Conservation (phyloP, 192 early-diverging fungal species). For the Pilaira anomala region DNA sequence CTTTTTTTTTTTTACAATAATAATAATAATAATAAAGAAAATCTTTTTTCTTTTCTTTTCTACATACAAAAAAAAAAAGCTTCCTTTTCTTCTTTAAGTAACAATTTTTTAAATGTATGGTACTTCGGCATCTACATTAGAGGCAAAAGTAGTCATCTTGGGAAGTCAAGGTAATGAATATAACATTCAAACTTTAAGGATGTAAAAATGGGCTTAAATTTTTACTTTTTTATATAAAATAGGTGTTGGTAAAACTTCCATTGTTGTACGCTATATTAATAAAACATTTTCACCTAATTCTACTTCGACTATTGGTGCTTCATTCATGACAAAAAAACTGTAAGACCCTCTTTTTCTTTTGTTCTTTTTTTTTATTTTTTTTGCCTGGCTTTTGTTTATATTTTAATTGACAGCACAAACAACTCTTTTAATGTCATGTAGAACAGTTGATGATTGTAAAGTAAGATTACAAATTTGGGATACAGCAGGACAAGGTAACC, state of each 20-base stretch:
- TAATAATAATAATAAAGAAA: not conserved
- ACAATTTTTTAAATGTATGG: slow-evolving; percentile 4
- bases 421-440: slow-evolving; percentile 25
- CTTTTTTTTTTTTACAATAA: not conserved
- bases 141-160: slow-evolving; percentile 74
- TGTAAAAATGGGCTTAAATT: not conserved
- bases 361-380: not conserved
- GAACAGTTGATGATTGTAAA: slow-evolving; percentile 68
- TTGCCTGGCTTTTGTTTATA: not conserved
- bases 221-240: slow-evolving; percentile 11
- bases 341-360: slow-evolving; percentile 29
- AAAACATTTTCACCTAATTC: slow-evolving; percentile 74
- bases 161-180: slow-evolving; percentile 60
- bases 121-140: slow-evolving; percentile 46
- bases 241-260: slow-evolving; percentile 80
- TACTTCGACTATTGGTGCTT: slow-evolving; percentile 74
- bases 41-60: slow-evolving; percentile 10
- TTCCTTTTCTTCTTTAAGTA: not conserved
- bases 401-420: slow-evolving; percentile 6
- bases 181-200: not conserved
- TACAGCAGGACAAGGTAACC: slow-evolving; percentile 75
- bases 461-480: slow-evolving; percentile 85
- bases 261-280: slow-evolving; percentile 70
- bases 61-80: not conserved
- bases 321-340: slow-evolving; percentile 74